Evolutionary conservation across 2,329 filamentous ascomycete species (phyloP).

Genomic region (Fusarium tupiense): DNA sequence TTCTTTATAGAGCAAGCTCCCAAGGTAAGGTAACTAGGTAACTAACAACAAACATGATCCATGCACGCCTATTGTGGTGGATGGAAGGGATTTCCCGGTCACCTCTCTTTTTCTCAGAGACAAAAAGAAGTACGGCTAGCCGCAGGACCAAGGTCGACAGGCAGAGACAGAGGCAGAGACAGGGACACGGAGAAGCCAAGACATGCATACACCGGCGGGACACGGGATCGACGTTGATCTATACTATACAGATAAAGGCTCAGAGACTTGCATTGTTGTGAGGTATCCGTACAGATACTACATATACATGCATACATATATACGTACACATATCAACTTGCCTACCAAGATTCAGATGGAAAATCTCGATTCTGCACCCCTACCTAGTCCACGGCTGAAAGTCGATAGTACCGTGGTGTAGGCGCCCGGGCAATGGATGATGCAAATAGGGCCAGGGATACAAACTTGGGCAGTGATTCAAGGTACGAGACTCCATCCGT

Average conservation of each 20-base stretch:
- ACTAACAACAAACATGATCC: not conserved
- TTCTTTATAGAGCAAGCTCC: not conserved
- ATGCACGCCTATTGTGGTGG: not conserved
- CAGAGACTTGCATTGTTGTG: conserved; percentile 28
- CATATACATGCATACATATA: not conserved
- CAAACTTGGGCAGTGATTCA: not conserved
- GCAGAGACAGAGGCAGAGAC: not conserved
- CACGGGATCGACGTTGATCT: conserved; percentile 41
- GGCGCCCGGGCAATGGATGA: not conserved
- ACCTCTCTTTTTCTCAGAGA: not conserved
- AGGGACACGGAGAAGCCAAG: conserved; percentile 10
- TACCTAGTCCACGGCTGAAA: conserved; percentile 2
- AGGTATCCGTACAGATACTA: not conserved
- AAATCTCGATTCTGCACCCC: conserved; percentile 38
- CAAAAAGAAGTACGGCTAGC: not conserved
- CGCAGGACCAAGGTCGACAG: not conserved
- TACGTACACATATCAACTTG: not conserved
- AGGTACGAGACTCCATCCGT: not conserved
- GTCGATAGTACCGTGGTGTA: not conserved
- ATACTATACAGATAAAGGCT: conserved; percentile 15
- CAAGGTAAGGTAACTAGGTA: not conserved
- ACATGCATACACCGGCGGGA: conserved; percentile 11
- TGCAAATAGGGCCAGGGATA: not conserved
- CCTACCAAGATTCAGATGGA: conserved; percentile 36
- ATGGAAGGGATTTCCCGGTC: not conserved